Base-by-base conservation (phyloP, 805 yeast genomes). In the Metschnikowia anglica region DNA sequence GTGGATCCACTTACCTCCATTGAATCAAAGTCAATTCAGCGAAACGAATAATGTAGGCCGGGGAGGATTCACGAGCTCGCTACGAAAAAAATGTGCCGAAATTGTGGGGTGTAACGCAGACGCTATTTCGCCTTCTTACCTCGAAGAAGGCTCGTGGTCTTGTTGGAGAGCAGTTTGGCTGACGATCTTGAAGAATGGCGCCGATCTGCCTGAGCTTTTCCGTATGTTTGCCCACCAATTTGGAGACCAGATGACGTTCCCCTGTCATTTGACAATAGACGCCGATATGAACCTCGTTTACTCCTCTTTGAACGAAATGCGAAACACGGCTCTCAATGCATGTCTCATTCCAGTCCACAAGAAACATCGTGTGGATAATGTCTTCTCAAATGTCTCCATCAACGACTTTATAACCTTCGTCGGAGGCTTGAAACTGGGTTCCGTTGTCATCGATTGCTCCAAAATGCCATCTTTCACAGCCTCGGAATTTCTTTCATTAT, bases 141-240 rank as follows among this genome's bases (percentile, higher is more conserved):
- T 69, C 10, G 49, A 50, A 5, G 44, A 49, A 12, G 62, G 63
- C 1, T 50, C 69, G 5, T 56, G 65, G 55, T 33, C 58, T 12
- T 59, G 63, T 44, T 61, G 71, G 62, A 44, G 34, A 13, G 25
- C 47, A 15, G 67, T 70, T 2, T 70, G 76, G 76, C 48, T 52
- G 3, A 20, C 43, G 17, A 52, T 69, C 2, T 43, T 66, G 25
- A 28, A 29, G 9, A 20, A 48, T 16, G 54, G 59, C 23, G 54
- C 52, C 13, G 76, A 70, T 46, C 59, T 64, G 38, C 58, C 66
- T 8, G 48, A 48, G 5, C 51, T 60, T 5, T 66, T 63, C 41
- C 45, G 49, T 2, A 42, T 58, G 24, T 70, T 70, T 51, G 62
- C 65, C 8, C 23, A 45, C 5, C 46, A 40, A 9, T 59, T 61